Base-by-base conservation (phyloP, 1,284 basidiomycete species). In the Ganoderma resinaceum region DNA sequence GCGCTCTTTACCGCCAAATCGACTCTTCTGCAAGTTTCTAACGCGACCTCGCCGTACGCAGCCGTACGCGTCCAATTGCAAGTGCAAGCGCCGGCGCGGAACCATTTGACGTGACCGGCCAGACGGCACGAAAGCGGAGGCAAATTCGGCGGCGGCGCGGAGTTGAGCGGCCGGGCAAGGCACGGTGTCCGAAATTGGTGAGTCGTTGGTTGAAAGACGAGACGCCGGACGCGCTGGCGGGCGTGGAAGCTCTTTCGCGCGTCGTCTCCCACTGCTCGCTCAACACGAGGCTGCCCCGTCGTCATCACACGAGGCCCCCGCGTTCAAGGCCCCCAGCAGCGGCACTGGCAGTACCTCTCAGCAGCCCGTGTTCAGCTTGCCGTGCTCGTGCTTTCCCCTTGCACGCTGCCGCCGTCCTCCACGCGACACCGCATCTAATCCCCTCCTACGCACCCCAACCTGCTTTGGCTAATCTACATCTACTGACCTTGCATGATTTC, bases 281-380 rank as follows among this genome's bases (percentile, higher is more conserved):
- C 74, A 72, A 74, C 78, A 78, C 78, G 78, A 79, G 78, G 78
- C 78, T 73, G 75, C 73, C 75, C n/a, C 76, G 69, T 75, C 75
- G 73, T 76, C 76, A 76, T 74, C 70, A 73, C 66, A 79, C 78
- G 78, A 78, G 78, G 78, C 77, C 75, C 77, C 76, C 77, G 78
- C 77, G 77, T 78, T 79, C 78, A 78, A 70, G 73, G 76, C 72
- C 73, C 65, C 68, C 72, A 72, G 67, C 72, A 73, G 76, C 73
- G 71, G 76, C 72, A 72, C 70, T 70, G 69, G 74, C 72, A 73
- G n/a, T n/a, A n/a, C n/a, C n/a, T n/a, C 74, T 70, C 66, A 71
- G 68, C 73, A 77, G 77, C 75, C 74, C 72, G 71, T 73, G 72
- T 74, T 67, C 73, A 74, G 76, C 76, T 75, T 74, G 67, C 33